These are phyloP conservation scores for Candida ipomoeae DNA, from an alignment of 805 yeast genomes.

Conservation along the genomic window DNA sequence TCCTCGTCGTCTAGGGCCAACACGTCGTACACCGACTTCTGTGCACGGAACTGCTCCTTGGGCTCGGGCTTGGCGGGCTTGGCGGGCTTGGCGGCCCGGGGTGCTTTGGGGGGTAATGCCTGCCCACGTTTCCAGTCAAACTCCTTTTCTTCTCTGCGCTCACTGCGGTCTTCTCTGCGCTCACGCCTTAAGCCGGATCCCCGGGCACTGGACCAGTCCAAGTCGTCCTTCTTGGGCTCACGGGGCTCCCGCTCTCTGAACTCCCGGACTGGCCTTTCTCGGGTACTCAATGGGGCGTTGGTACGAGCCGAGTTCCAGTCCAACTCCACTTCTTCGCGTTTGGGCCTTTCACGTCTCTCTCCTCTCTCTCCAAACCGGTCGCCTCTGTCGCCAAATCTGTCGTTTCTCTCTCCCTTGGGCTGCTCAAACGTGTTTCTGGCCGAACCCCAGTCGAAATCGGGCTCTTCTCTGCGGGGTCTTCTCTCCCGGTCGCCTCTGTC, in stretches of 20 bases:
- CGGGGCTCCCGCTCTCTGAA: background rate
- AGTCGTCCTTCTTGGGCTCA: conserved; percentile 16
- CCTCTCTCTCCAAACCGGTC: background rate
- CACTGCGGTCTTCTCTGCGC: conserved; percentile 26
- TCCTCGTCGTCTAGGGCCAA: conserved; percentile 18
- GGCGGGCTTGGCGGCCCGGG: conserved; percentile 7
- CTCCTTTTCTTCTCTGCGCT: conserved; percentile 26
- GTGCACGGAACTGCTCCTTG: conserved; percentile 14
- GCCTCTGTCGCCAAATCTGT: background rate
- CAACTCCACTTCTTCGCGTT: conserved; percentile 38
- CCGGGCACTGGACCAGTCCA: conserved; percentile 24
- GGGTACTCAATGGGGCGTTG: conserved; percentile 30
- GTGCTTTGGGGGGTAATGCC: conserved; percentile 21
- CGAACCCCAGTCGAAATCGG: conserved; percentile 42
- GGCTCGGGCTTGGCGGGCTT: conserved; percentile 8
- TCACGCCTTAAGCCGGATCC: conserved; percentile 12
- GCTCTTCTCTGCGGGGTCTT: conserved; percentile 34
- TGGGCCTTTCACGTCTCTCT: conserved; percentile 18
- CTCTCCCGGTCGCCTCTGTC: conserved; percentile 28
- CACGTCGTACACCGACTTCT: conserved; percentile 18
- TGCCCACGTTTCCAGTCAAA: conserved; percentile 40
- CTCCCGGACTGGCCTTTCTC: conserved; percentile 21
- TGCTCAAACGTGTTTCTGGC: conserved; percentile 24
- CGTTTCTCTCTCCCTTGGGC: conserved; percentile 4
- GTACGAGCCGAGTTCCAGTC: conserved; percentile 42